These are phyloP conservation scores for Backusella mclennaniae DNA, from an alignment of 192 early-diverging fungal genomes.

Conservation along the genomic window DNA sequence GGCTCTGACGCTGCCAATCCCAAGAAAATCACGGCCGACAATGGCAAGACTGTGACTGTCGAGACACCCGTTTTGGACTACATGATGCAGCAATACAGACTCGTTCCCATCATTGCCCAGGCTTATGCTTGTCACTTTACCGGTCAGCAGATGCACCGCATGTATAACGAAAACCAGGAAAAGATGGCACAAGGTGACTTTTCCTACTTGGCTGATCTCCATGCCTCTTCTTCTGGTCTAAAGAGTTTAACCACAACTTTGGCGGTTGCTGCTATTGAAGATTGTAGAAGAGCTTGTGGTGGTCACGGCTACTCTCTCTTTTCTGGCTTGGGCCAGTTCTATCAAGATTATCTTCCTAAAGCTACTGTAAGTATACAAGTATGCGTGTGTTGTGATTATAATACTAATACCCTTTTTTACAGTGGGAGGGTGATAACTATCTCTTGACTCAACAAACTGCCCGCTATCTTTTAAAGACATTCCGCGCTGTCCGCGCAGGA, in stretches of 20 bases:
- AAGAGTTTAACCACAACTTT: constrained; percentile 69
- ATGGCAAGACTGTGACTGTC: constrained; percentile 12
- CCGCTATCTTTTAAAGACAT: constrained; percentile 76
- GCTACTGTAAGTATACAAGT: constrained; percentile 44
- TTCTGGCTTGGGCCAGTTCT: constrained; percentile 66
- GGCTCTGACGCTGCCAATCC: constrained; percentile 43
- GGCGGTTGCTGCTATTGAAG: constrained; percentile 67
- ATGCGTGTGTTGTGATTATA: too few species aligned
- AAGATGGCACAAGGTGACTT: constrained; percentile 60
- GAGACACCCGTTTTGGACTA: constrained; percentile 57
- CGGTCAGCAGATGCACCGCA: constrained; percentile 33
- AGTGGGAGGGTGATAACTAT: constrained; percentile 84
- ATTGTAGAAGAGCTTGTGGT: constrained; percentile 72
- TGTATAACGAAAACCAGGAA: constrained; percentile 41
- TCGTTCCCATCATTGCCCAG: constrained; percentile 53
- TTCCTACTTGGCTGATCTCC: constrained; percentile 64
- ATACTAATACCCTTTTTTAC: not conserved
- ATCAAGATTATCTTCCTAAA: constrained; percentile 68
- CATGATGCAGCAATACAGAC: constrained; percentile 48
- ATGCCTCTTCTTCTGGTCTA: constrained; percentile 69
- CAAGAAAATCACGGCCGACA: constrained; percentile 17
- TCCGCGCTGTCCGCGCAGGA: constrained; percentile 46
- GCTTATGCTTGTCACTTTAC: constrained; percentile 49
- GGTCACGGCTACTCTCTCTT: constrained; percentile 76
- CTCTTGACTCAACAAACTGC: constrained; percentile 84